Evolutionary conservation across 163 green algal species (phyloP), one percentile per base, ranked within the genome.

Genomic region (Scenedesmus sp.): DNA sequence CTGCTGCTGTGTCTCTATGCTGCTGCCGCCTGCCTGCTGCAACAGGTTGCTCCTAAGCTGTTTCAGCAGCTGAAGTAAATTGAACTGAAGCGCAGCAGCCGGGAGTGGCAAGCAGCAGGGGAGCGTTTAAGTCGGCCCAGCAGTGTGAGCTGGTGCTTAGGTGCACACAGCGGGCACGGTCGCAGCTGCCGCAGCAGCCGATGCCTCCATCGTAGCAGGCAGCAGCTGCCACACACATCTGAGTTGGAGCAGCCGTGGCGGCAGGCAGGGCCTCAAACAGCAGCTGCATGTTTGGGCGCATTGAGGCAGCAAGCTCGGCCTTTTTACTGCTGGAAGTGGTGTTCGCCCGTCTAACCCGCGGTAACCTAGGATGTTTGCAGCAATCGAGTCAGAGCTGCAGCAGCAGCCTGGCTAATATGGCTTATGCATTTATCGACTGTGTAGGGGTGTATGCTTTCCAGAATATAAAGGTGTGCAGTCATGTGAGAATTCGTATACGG

Each of bases 31-130:
- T 33, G 24, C 10, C 81, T 73, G 49, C 49, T n/a, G 24, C 26
- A 35, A 44, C 76, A 86, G 86, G 73, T 86, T 30, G 86, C 76
- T 16, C 68, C 85, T 3, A 89, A 89, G 85, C 85, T 89, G 43
- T 89, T 91, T n/a, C 46, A 81, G 73, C 24, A n/a, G 76, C 40
- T 91, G 51, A 91, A 91, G 49, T 91, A 43, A 91, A n/a, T n/a
- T n/a, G n/a, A n/a, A n/a, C n/a, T n/a, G n/a, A n/a, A n/a, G n/a
- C 26, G 78, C 26, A 35, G 1, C 24, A 37, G 1, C 16, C 35
- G 59, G 18, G 22, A 42, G 33, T 15, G 10, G 43, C 9, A 65
- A 44, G 3, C 78, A 84, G 43, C 78, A 37, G 40, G 30, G 65
- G 30, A 42, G 22, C 30, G 43, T 5, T 7, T 7, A 40, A 18